Base-by-base conservation (phyloP, 1,139 yeast genomes). In the Maudiozyma humilis region DNA sequence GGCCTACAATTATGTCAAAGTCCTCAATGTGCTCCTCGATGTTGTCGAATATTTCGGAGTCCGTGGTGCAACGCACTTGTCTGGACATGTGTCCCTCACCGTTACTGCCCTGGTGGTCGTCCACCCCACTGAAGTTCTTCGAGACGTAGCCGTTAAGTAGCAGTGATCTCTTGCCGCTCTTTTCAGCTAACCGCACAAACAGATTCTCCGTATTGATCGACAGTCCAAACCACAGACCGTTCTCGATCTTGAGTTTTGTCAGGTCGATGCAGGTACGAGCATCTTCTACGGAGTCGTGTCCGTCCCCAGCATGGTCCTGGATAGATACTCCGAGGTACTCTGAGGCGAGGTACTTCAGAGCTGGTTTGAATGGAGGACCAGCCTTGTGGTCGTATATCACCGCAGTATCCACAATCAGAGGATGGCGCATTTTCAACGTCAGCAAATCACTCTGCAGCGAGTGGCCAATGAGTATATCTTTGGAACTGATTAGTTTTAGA, bases 241-340 rank as follows among this genome's bases (percentile, higher is more conserved):
- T 76, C 3, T 69, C 60, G 13, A 88, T 66, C 56, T 89, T 88
- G 50, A 78, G 54, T 52, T 84, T 78, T 0, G 85, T 76, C 42
- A 91, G 69, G 48, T 86, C 89, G 55, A 89, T 67, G 57, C 96
- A 86, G 0, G 96, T 81, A 32, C 62, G 62, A 6, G 96, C 85
- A 60, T 91, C 98, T 59, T 87, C 95, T 1, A 82, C 72, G 0
- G 96, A 82, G 39, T 91, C 85, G 63, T 91, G 98, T 2, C 95
- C 95, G 1, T 62, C 55, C 0, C 71, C 70, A 20, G 71, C 70
- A 18, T 65, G 66, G 45, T 72, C 76, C 62, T 91, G 97, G 41
- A 91, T 89, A 0, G 64, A 66, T 42, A 76, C 65, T 15, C 69
- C 65, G 36, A 89, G 66, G 57, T 71, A 75, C 48, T 70, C 73